Base-by-base conservation (phyloP, 768 basidiomycete species). In the Boletus pseudopeckii region DNA sequence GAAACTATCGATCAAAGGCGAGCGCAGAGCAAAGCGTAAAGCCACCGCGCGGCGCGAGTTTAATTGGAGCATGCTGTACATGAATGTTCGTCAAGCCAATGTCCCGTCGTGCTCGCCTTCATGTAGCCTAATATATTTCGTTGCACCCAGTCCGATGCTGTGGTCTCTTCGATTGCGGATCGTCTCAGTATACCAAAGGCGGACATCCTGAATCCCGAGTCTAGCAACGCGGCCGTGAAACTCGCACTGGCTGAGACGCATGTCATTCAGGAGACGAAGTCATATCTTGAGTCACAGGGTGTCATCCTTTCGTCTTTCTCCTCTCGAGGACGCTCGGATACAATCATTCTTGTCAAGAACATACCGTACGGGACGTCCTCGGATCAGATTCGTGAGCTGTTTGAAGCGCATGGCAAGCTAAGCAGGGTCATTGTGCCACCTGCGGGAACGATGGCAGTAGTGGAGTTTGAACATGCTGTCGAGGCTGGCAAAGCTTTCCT, bases 231-330 rank as follows among this genome's bases (percentile, higher is more conserved):
- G 1, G 94, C 96, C 2, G 93, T 98, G 53, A 97, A 95, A 68
- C 84, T 98, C 37, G 96, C 97, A 0, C 77, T 98, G 37, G 96
- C 97, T 0, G 97, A 99, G 71, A 97, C 97, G 17, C 91, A 94
- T 61, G 84, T 98, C 70, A 94, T 99, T 53, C 83, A 90, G 55
- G 96, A 98, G 70, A 98, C 95, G 1, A 97, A 96, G 65, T 72
- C 84, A 0, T 97, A 91, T 70, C 82, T 98, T 17, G 91, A 94
- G 65, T 77, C 80, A 3, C 83, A 89, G 52, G 88, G 88, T 15
- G 83, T 90, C 52, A 66, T 83, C 18, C 70, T 89, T 1, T 76
- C 81, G 3, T 75, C 83, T 0, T 85, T 89, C 58, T 75, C 77
- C 4, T 71, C 78, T 1, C 48, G 72, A 13, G 73, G 73, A 4